Evolutionary conservation across 1,284 basidiomycete genomes (phyloP).

Genomic region (Lentinula novae-zelandiae): DNA sequence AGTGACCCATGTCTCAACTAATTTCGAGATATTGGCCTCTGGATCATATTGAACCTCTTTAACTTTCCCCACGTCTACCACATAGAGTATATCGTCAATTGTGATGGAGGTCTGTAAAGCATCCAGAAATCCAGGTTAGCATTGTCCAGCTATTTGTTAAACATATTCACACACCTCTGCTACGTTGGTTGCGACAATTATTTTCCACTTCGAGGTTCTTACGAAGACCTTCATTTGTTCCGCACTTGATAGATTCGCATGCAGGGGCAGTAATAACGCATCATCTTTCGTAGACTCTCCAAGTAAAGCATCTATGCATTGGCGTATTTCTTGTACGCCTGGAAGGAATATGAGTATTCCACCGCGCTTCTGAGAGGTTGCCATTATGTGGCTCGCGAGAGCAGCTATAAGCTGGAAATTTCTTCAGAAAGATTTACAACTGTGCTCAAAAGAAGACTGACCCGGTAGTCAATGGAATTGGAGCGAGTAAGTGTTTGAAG

Average conservation of each 20-base stretch:
- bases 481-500: slow-evolving; percentile 62
- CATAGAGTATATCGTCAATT: slow-evolving; percentile 86
- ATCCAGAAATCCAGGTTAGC: background rate
- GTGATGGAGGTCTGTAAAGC: slow-evolving; percentile 84
- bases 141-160: background rate
- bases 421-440: background rate
- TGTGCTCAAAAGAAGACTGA: slow-evolving; percentile 22
- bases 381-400: slow-evolving; percentile 64
- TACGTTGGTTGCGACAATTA: slow-evolving; percentile 89
- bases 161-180: slow-evolving; percentile 53
- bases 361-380: slow-evolving; percentile 41
- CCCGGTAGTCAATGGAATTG: slow-evolving; percentile 74
- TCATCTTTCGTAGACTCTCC: slow-evolving; percentile 31
- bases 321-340: slow-evolving; percentile 84
- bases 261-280: slow-evolving; percentile 76
- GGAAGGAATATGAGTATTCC: slow-evolving; percentile 87
- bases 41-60: slow-evolving; percentile 88
- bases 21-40: slow-evolving; percentile 69
- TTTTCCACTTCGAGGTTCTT: slow-evolving; percentile 69
- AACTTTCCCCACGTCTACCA: slow-evolving; percentile 84
- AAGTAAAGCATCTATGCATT: slow-evolving; percentile 72
- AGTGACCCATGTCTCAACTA: slow-evolving; percentile 80
- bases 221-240: slow-evolving; percentile 85
- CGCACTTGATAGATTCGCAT: slow-evolving; percentile 84
- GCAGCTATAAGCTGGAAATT: slow-evolving; percentile 59